These are phyloP conservation scores for Nitzschia inconspicua DNA, from an alignment of 108 stramenopile species.

Conservation along the genomic window DNA sequence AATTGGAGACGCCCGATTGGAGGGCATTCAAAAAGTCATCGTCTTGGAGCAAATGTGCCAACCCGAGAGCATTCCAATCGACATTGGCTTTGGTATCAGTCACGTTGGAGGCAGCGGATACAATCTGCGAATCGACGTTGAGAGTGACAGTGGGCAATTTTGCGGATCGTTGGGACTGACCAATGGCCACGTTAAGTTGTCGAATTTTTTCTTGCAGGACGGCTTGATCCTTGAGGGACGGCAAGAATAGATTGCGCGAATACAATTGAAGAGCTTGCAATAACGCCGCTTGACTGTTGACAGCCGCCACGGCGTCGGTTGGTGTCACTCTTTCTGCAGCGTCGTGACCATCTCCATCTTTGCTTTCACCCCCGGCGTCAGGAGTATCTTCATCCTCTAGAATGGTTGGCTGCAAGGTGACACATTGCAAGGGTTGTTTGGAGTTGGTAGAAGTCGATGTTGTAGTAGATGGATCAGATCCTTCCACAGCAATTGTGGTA, in stretches of 20 bases:
- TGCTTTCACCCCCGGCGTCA: neutral
- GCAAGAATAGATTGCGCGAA: constrained; percentile 76
- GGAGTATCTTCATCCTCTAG: neutral
- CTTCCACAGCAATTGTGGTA: constrained; percentile 3
- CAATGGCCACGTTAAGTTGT: constrained; percentile 75
- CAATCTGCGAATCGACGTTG: constrained; percentile 38
- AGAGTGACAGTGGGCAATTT: constrained; percentile 62
- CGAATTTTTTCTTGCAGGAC: constrained; percentile 69
- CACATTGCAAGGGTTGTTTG: constrained; percentile 27
- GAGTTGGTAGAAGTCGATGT: neutral
- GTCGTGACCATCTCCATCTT: constrained; percentile 21
- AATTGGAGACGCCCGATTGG: constrained; percentile 61
- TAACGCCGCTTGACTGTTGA: constrained; percentile 25
- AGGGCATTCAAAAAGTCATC: constrained; percentile 76
- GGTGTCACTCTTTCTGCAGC: too few relatives aligned
- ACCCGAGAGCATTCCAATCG: constrained; percentile 62
- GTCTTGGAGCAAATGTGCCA: constrained; percentile 43
- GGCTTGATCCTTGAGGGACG: constrained; percentile 48
- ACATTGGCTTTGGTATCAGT: constrained; percentile 11
- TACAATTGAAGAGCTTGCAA: constrained; percentile 60
- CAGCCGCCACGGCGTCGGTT: neutral
- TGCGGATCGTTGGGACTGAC: constrained; percentile 57
- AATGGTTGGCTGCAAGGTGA: constrained; percentile 29
- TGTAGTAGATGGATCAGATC: neutral
- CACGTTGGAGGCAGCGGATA: constrained; percentile 7